Conservation (phyloP, 257 asterid genomes). For the Knoxia roxburghii region DNA sequence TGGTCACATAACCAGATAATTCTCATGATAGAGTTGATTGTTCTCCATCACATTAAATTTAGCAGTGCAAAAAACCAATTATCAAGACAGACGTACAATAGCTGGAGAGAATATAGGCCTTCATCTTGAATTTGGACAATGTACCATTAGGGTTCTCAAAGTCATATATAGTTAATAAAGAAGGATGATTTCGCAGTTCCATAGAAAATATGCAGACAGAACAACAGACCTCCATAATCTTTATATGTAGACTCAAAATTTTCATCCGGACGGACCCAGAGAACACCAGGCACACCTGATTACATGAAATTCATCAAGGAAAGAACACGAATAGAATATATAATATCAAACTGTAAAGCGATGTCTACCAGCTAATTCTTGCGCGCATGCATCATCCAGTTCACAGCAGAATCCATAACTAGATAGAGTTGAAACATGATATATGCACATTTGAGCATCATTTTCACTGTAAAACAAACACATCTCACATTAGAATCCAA, state of each 20-base stretch:
- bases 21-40: neutral
- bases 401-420: conserved; percentile 85
- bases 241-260: conserved; percentile 55
- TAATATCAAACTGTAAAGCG: conserved; percentile 2
- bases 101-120: neutral
- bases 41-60: neutral
- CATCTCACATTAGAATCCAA: conserved; percentile 11
- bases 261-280: conserved; percentile 60
- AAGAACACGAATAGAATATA: conserved; percentile 5
- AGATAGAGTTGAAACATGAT: conserved; percentile 69
- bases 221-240: conserved; percentile 62
- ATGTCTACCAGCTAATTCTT: conserved; percentile 60
- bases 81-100: neutral
- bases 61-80: neutral
- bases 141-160: neutral
- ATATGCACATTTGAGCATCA: conserved; percentile 95
- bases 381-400: conserved; percentile 68
- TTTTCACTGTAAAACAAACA: conserved; percentile 47
- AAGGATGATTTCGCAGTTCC: neutral
- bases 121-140: neutral
- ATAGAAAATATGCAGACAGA: conserved; percentile 3
- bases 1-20: neutral
- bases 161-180: neutral
- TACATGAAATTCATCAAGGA: conserved; percentile 8
- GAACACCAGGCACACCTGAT: conserved; percentile 72